A percentile compares a stretch with the other conserved stretches of the same genome.
Conservation (phyloP, 345 rosid species). For the Sonneratia caseolaris region DNA sequence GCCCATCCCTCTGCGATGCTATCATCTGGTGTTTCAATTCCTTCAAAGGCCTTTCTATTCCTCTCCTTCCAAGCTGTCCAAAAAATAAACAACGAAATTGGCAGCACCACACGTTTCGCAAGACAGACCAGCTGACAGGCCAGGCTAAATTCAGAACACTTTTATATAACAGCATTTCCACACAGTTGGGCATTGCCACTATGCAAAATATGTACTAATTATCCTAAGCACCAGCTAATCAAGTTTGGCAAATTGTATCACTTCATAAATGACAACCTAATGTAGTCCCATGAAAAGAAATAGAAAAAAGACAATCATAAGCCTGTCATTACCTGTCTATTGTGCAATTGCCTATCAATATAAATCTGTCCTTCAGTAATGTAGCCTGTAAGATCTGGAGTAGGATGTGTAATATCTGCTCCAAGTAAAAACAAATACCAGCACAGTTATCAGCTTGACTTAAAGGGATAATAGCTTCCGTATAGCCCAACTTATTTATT, state of each 20-base stretch:
- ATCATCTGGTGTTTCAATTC: no score
- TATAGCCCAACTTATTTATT: not conserved
- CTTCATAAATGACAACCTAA: not conserved
- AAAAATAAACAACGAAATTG: no score
- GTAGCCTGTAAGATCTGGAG: slow-evolving; percentile 98
- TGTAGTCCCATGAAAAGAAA: not conserved
- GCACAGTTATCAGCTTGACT: not conserved
- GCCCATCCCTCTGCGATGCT: no score
- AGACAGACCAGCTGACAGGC: not conserved
- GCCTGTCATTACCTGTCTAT: slow-evolving; percentile 57
- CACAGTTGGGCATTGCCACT: no score
- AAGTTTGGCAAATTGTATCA: not conserved
- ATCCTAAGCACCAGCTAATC: not conserved
- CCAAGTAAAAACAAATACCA: slow-evolving; percentile 7
- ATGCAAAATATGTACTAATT: not conserved
- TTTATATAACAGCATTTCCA: not conserved
- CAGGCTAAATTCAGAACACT: not conserved
- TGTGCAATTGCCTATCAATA: slow-evolving; percentile 76
- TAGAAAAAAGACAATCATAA: not conserved
- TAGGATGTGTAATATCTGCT: slow-evolving; percentile 96
- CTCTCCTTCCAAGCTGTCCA: no score
- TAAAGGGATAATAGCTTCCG: slow-evolving; percentile 1
- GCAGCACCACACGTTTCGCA: not conserved
- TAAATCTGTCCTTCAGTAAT: slow-evolving; percentile 96
- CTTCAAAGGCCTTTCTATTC: no score